phyloP scores from a whole-genome alignment of 116 monocot genomes.

The Iris pallida region DNA sequence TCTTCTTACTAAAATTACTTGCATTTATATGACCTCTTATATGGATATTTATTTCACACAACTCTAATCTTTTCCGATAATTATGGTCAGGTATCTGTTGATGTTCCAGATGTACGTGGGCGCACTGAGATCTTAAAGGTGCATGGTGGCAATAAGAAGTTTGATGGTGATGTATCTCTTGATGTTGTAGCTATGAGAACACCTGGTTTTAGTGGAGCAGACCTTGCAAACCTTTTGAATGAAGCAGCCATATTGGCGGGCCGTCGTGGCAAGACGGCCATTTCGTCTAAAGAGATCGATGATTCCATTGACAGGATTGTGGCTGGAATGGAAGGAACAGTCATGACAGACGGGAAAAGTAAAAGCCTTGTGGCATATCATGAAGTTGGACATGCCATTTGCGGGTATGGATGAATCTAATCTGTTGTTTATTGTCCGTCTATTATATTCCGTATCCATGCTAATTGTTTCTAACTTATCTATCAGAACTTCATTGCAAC shows the following conservation, averaged over 20 bases:
- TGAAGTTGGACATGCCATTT: slow-evolving; percentile 95
- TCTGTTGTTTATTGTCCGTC: background rate
- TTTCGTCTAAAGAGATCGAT: slow-evolving; percentile 94
- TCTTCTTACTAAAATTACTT: background rate
- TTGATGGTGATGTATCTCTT: slow-evolving; percentile 50
- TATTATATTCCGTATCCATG: background rate
- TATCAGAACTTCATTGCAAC: background rate
- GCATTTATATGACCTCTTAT: background rate
- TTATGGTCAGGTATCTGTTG: slow-evolving; percentile 31
- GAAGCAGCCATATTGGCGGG: slow-evolving; percentile 94
- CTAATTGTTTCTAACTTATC: background rate
- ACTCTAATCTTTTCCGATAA: background rate
- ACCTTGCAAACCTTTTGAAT: slow-evolving; percentile 91
- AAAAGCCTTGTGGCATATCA: slow-evolving; percentile 96
- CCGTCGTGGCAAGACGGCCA: slow-evolving; percentile 68
- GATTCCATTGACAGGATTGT: slow-evolving; percentile 97
- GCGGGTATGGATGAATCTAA: slow-evolving; percentile 48
- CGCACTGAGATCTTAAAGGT: slow-evolving; percentile 57
- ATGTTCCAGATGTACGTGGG: slow-evolving; percentile 55
- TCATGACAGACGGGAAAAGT: slow-evolving; percentile 96
- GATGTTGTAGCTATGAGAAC: slow-evolving; percentile 57
- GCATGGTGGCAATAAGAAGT: slow-evolving; percentile 53
- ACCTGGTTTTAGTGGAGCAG: slow-evolving; percentile 79
- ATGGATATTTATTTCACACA: background rate
- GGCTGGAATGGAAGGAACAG: slow-evolving; percentile 97